Percentiles rank a stretch among this genome's conserved stretches.
Evolutionary conservation across 208 protist genomes (phyloP).

Genomic region (Trichomonas vaginalis): DNA sequence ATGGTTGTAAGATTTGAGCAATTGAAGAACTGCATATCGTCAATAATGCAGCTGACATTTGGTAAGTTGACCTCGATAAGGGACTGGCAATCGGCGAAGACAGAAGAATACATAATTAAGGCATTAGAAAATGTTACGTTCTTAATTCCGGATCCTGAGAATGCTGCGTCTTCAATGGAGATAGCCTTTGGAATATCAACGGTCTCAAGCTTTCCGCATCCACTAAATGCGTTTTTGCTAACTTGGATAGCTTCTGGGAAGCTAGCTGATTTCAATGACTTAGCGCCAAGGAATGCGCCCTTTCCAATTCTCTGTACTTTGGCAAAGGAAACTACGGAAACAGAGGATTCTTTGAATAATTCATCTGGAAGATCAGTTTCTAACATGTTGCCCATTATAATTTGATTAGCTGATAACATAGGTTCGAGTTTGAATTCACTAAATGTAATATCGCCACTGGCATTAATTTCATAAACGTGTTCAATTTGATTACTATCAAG

Average conservation of each 20-base stretch:
- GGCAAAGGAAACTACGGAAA: background rate
- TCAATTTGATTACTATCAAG: too few relatives aligned
- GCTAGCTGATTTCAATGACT: background rate
- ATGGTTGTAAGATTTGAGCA: background rate
- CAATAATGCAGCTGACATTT: background rate
- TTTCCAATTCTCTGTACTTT: background rate
- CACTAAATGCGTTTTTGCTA: background rate
- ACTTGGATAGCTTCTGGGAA: background rate
- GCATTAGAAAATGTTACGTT: background rate
- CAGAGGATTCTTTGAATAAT: background rate
- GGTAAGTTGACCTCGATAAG: background rate
- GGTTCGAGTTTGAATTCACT: too few relatives aligned
- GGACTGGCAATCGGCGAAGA: background rate
- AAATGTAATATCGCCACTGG: too few relatives aligned
- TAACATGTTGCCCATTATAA: too few relatives aligned
- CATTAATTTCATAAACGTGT: too few relatives aligned
- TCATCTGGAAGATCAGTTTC: background rate
- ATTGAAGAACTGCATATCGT: background rate
- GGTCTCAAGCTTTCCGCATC: background rate
- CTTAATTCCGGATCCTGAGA: background rate
- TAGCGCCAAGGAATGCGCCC: background rate
- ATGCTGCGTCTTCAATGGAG: background rate
- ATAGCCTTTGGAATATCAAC: background rate
- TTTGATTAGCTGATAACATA: too few relatives aligned
- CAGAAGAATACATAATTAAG: background rate